Percentiles rank a stretch among this genome's conserved stretches.
These are phyloP conservation scores for Boechera retrofracta DNA, from an alignment of 345 rosid species.

Conservation along the genomic window DNA sequence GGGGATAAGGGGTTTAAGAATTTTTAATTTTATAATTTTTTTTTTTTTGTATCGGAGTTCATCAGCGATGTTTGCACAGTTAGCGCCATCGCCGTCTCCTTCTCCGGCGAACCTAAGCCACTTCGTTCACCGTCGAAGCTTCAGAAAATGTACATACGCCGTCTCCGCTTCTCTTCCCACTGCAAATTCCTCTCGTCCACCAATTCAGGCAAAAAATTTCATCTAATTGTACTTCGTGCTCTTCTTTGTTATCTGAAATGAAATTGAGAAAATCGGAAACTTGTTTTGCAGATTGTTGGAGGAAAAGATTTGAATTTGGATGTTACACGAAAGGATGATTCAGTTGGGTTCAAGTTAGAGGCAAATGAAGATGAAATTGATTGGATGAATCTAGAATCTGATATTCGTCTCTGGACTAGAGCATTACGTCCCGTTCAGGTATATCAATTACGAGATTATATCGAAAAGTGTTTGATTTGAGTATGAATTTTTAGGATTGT, in stretches of 20 bases:
- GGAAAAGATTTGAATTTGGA: conserved; percentile 54
- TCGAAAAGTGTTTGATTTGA: neutral
- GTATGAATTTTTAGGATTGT: conserved; percentile 2
- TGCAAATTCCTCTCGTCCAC: conserved; percentile 55
- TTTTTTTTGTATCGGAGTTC: neutral
- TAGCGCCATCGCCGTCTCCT: conserved; percentile 48
- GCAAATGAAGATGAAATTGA: conserved; percentile 54
- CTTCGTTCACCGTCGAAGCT: conserved; percentile 38
- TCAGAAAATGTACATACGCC: conserved; percentile 32
- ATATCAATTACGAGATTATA: neutral
- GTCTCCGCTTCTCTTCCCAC: conserved; percentile 52
- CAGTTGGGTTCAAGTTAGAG: conserved; percentile 33
- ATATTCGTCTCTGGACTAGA: conserved; percentile 75
- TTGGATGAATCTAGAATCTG: conserved; percentile 79
- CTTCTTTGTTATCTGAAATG: neutral
- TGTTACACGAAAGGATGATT: conserved; percentile 45
- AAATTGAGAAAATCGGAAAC: neutral
- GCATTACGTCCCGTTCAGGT: conserved; percentile 88
- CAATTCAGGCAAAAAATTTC: conserved; percentile 58
- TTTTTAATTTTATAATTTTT: neutral
- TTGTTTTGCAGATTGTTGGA: conserved; percentile 63
- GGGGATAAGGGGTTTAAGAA: conserved; percentile 36
- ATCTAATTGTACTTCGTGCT: neutral
- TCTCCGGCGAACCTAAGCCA: conserved; percentile 44
- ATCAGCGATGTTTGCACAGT: conserved; percentile 41